phyloP scores from a whole-genome alignment of 495 filamentous ascomycete species.

The Penicillium longicatenatum region DNA sequence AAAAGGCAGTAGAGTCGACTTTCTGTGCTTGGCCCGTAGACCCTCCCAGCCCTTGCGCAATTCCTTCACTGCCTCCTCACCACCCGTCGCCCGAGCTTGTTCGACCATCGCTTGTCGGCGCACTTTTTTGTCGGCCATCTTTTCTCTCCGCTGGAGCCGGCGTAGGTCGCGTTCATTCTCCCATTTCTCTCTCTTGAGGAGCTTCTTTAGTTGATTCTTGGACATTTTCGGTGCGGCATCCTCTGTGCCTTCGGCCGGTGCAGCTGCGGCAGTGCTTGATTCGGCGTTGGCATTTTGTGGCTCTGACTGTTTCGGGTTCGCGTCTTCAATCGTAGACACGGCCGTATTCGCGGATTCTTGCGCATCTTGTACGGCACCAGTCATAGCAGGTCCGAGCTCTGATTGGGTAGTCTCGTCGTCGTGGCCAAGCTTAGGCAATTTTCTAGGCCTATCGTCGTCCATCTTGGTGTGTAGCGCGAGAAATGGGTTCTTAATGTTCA shows the following conservation, averaged over 20 bases:
- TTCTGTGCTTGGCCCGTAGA: constrained; percentile 29
- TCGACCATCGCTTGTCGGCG: constrained; percentile 50
- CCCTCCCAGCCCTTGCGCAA: constrained; percentile 41
- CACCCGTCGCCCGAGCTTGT: constrained; percentile 29
- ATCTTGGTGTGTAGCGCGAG: constrained; percentile 42
- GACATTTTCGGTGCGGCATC: constrained; percentile 53
- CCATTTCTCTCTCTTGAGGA: constrained; percentile 64
- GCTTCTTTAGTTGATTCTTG: constrained; percentile 80
- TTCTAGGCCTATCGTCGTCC: constrained; percentile 53
- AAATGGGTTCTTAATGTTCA: neutral
- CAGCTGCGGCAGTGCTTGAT: constrained; percentile 2
- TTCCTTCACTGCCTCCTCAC: constrained; percentile 30
- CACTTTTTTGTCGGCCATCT: constrained; percentile 63
- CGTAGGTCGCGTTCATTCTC: constrained; percentile 69
- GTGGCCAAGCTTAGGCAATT: constrained; percentile 51
- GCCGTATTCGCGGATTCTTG: neutral
- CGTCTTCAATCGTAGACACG: constrained; percentile 5
- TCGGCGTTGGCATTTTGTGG: neutral
- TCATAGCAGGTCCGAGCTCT: constrained; percentile 35
- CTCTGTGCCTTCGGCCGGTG: constrained; percentile 14
- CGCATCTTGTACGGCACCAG: constrained; percentile 26
- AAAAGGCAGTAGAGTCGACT: constrained; percentile 63
- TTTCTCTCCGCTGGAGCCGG: constrained; percentile 71
- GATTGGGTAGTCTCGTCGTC: constrained; percentile 21
- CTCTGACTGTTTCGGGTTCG: neutral